Percentiles rank a stretch among this genome's conserved stretches.
phyloP scores from a whole-genome alignment of 73 alveolate species.

The Paramecium primaurelia region DNA sequence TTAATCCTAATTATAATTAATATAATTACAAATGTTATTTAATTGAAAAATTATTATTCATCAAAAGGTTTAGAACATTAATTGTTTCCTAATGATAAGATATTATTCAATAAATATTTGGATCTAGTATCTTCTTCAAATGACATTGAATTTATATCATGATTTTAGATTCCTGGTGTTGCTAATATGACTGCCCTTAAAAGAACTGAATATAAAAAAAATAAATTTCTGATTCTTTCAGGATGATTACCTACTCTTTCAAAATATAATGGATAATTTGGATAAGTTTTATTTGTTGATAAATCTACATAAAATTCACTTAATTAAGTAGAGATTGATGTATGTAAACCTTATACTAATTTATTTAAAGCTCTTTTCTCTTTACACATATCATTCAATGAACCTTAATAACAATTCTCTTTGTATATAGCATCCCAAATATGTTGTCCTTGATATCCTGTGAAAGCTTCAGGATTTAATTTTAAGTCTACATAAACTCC shows the following conservation, averaged over 20 bases:
- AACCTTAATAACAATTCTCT: constrained; percentile 80
- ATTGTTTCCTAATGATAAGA: constrained; percentile 60
- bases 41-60: constrained; percentile 64
- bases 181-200: constrained; percentile 84
- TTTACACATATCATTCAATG: constrained; percentile 70
- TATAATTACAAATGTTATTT: constrained; percentile 1
- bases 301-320: constrained; percentile 76
- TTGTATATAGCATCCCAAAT: constrained; percentile 92
- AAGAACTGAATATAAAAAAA: constrained; percentile 79
- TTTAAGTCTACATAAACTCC: constrained; percentile 69
- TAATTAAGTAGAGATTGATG: constrained; percentile 80
- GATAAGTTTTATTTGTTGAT: constrained; percentile 62
- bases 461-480: constrained; percentile 86
- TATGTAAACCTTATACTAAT: constrained; percentile 84
- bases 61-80: constrained; percentile 71
- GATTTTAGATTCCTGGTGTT: constrained; percentile 62
- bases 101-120: constrained; percentile 63
- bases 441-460: constrained; percentile 91
- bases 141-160: constrained; percentile 76
- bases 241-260: constrained; percentile 78
- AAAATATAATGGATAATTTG: constrained; percentile 78
- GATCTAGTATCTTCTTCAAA: constrained; percentile 74
- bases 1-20: constrained; percentile 36
- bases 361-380: constrained; percentile 88
- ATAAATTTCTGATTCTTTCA: constrained; percentile 84